Evolutionary conservation across 176 grass and related monocot species (phyloP).

Genomic region (Musa schizocarpa): DNA sequence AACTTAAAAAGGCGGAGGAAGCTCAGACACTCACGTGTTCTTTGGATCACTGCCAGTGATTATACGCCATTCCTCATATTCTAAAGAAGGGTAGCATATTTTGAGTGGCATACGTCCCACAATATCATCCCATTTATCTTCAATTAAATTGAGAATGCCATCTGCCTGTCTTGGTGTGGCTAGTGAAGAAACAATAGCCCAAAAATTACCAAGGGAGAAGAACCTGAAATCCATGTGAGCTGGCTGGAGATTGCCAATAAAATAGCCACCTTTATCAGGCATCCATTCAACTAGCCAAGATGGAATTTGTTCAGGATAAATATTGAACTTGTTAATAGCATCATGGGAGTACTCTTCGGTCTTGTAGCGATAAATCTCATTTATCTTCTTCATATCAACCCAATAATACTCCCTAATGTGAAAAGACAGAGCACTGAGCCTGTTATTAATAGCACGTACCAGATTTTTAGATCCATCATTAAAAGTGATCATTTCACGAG

Average conservation of each 20-base stretch:
- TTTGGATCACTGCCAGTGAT: conserved; percentile 96
- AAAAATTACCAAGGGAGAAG: conserved; percentile 90
- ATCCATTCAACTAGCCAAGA: conserved; percentile 40
- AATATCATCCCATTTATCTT: conserved; percentile 97
- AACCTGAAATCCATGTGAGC: conserved; percentile 99
- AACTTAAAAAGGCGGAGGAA: conserved; percentile 15
- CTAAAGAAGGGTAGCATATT: conserved; percentile 93
- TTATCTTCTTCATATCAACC: conserved; percentile 41
- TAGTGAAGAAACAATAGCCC: conserved; percentile 80
- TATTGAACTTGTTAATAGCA: conserved; percentile 44
- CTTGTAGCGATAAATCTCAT: conserved; percentile 41
- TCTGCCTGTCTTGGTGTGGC: conserved; percentile 74
- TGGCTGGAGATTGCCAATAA: conserved; percentile 60
- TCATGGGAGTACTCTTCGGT: conserved; percentile 41
- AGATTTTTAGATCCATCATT: conserved; percentile 33
- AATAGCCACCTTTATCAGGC: conserved; percentile 30
- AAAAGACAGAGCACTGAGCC: conserved; percentile 31
- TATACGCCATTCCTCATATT: conserved; percentile 92
- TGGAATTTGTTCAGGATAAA: conserved; percentile 44
- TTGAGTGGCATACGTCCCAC: conserved; percentile 90
- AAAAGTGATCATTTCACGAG: conserved; percentile 28
- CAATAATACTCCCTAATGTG: conserved; percentile 44
- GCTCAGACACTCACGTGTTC: conserved; percentile 60
- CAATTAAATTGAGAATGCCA: conserved; percentile 83
- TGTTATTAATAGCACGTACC: conserved; percentile 31